A percentile compares a stretch with the other conserved stretches of the same genome.
phyloP scores from a whole-genome alignment of 1,284 basidiomycete species.

The Malassezia sp. region DNA sequence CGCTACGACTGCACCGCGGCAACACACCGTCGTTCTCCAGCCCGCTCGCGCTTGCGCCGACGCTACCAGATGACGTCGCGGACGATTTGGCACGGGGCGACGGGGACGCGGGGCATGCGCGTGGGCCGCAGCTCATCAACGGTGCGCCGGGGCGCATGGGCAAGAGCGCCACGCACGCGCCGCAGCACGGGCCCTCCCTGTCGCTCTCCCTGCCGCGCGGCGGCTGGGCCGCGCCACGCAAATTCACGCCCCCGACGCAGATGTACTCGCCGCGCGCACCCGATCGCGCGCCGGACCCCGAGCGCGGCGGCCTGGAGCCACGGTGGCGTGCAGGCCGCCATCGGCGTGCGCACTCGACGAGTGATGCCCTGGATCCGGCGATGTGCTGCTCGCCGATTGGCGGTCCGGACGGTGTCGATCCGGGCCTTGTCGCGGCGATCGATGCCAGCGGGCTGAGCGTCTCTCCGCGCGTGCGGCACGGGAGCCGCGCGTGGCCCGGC shows the following conservation, averaged over 20 bases:
- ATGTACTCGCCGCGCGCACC: too few species aligned
- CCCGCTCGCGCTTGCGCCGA: slow-evolving; percentile 37
- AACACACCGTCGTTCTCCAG: slow-evolving; percentile 41
- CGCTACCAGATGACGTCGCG: slow-evolving; percentile 31
- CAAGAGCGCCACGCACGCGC: too few species aligned
- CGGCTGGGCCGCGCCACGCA: too few species aligned
- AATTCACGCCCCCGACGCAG: too few species aligned
- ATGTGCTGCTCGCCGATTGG: slow-evolving; percentile 34
- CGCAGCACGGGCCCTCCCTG: too few species aligned
- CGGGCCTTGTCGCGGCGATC: slow-evolving; percentile 40
- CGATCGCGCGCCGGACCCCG: too few species aligned
- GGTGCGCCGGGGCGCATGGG: too few species aligned
- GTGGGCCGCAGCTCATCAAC: too few species aligned
- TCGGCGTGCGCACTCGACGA: slow-evolving; percentile 38
- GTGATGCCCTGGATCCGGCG: slow-evolving; percentile 26
- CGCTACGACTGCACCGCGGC: neutral
- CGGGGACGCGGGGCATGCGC: too few species aligned
- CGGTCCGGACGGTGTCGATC: slow-evolving; percentile 44
- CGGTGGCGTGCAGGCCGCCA: slow-evolving; percentile 16
- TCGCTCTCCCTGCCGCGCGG: too few species aligned
- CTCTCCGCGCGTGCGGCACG: slow-evolving; percentile 12
- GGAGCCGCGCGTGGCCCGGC: slow-evolving; percentile 19
- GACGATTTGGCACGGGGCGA: too few species aligned
- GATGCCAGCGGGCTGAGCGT: slow-evolving; percentile 12
- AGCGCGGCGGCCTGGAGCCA: too few species aligned